Percentiles rank a stretch among this genome's conserved stretches.
phyloP scores from a whole-genome alignment of 768 basidiomycete genomes.

The Boletus patriciae region DNA sequence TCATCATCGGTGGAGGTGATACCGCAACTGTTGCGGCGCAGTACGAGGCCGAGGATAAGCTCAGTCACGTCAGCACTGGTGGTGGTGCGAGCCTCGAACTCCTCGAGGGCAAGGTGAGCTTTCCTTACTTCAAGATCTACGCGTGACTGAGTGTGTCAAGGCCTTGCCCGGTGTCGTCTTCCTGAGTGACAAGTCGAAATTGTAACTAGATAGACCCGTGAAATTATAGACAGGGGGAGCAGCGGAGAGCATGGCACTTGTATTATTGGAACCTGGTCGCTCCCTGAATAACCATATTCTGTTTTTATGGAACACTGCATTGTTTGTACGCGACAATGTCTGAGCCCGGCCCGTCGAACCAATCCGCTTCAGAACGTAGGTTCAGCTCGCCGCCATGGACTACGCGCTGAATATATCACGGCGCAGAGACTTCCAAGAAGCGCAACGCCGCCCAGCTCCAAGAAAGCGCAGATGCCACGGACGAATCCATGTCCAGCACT shows the following conservation, averaged over 20 bases:
- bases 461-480: slow-evolving; percentile 11
- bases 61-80: slow-evolving; percentile 97
- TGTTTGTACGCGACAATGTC: slow-evolving; percentile 9
- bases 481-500: slow-evolving; percentile 14
- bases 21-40: slow-evolving; percentile 97
- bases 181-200: slow-evolving; percentile 68
- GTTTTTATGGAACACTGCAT: slow-evolving; percentile 15
- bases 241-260: slow-evolving; percentile 12
- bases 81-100: slow-evolving; percentile 93
- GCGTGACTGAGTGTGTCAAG: slow-evolving; percentile 39
- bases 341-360: slow-evolving; percentile 15
- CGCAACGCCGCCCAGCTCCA: slow-evolving; percentile 18
- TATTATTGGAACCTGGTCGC: slow-evolving; percentile 11
- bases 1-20: slow-evolving; percentile 95
- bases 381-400: background rate
- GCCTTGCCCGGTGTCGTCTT: slow-evolving; percentile 89
- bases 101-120: slow-evolving; percentile 90
- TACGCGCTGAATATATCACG: background rate
- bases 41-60: slow-evolving; percentile 76
- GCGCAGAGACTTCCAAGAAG: slow-evolving; percentile 15
- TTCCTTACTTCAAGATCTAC: background rate
- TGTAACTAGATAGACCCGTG: slow-evolving; percentile 10
- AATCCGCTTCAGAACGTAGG: slow-evolving; percentile 7
- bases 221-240: slow-evolving; percentile 14
- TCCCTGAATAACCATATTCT: slow-evolving; percentile 15